These are phyloP conservation scores for Aspergillus transmontanensis DNA, from an alignment of 2,329 filamentous ascomycete species.

Conservation along the genomic window DNA sequence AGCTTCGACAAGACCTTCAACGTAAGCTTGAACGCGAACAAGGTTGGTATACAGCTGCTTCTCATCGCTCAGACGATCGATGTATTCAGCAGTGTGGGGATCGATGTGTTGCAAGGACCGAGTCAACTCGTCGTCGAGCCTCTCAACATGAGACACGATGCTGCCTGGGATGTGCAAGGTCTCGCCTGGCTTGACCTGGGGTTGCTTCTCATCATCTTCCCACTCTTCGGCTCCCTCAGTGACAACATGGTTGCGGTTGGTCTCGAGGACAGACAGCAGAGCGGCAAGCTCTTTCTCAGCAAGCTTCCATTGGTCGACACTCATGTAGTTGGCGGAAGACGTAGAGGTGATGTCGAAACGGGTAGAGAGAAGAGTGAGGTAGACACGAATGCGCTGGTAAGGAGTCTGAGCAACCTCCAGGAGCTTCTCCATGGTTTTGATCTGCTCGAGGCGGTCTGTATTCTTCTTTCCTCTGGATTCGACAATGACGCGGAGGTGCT, in stretches of 20 bases:
- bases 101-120: conserved; percentile 97
- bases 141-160: conserved; percentile 90
- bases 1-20: conserved; percentile 76
- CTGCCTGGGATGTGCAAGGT: conserved; percentile 91
- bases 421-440: conserved; percentile 96
- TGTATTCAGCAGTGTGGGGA: conserved; percentile 97
- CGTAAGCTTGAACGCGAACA: conserved; percentile 84
- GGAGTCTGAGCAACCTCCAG: conserved; percentile 84
- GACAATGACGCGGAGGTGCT: conserved; percentile 89
- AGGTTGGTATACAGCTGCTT: conserved; percentile 88
- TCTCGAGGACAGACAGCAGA: conserved; percentile 77
- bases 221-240: conserved; percentile 94
- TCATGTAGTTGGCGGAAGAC: conserved; percentile 74
- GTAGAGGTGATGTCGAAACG: conserved; percentile 90
- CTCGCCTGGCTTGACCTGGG: conserved; percentile 70
- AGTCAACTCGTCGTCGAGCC: conserved; percentile 94
- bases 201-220: conserved; percentile 97
- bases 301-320: conserved; percentile 93
- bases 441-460: conserved; percentile 92
- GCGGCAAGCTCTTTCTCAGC: conserved; percentile 83
- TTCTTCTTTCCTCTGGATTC: conserved; percentile 99
- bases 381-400: conserved; percentile 91
- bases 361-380: conserved; percentile 87
- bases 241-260: conserved; percentile 78
- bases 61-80: conserved; percentile 91